Conservation (phyloP, 2,329 filamentous ascomycete species). For the Aspergillus sp. region DNA sequence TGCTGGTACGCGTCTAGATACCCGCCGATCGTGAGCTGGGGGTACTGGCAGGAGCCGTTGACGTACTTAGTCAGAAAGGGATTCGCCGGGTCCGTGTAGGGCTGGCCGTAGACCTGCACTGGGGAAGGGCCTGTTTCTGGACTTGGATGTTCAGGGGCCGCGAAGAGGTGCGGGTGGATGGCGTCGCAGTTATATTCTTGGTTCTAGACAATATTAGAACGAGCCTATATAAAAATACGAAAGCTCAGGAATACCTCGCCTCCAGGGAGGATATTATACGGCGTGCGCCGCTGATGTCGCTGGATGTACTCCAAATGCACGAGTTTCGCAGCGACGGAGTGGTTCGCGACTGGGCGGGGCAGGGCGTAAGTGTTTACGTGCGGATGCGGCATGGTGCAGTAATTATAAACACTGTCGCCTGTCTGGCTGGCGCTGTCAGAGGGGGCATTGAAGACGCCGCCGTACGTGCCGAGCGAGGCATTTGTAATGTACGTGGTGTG, state of each 20-base stretch:
- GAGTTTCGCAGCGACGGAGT: slow-evolving; percentile 28
- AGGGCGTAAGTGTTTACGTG: slow-evolving; percentile 31
- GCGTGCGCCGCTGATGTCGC: slow-evolving; percentile 39
- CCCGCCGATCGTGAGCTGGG: slow-evolving; percentile 41
- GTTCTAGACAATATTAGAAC: slow-evolving; percentile 22
- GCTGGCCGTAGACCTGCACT: slow-evolving; percentile 32
- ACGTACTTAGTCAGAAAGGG: slow-evolving; percentile 33
- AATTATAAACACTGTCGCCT: slow-evolving; percentile 37
- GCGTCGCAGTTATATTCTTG: slow-evolving; percentile 40
- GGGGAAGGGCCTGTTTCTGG: slow-evolving; percentile 21
- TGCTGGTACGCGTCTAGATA: slow-evolving; percentile 40
- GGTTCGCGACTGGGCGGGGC: slow-evolving; percentile 28
- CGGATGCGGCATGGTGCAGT: slow-evolving; percentile 43
- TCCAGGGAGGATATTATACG: slow-evolving; percentile 41
- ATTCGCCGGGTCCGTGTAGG: slow-evolving; percentile 37
- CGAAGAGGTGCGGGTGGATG: slow-evolving; percentile 38
- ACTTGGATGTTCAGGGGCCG: slow-evolving; percentile 18
- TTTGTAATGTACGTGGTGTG: slow-evolving; percentile 38
- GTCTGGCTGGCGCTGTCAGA: slow-evolving; percentile 17
- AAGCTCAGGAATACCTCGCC: slow-evolving; percentile 29
- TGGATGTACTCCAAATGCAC: slow-evolving; percentile 42
- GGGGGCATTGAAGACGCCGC: slow-evolving; percentile 35
- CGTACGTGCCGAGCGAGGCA: slow-evolving; percentile 36
- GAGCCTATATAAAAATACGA: too few relatives aligned
- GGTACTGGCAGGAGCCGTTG: slow-evolving; percentile 39